Conservation (phyloP, 345 rosid species). For the Rhodamnia rubescens region DNA sequence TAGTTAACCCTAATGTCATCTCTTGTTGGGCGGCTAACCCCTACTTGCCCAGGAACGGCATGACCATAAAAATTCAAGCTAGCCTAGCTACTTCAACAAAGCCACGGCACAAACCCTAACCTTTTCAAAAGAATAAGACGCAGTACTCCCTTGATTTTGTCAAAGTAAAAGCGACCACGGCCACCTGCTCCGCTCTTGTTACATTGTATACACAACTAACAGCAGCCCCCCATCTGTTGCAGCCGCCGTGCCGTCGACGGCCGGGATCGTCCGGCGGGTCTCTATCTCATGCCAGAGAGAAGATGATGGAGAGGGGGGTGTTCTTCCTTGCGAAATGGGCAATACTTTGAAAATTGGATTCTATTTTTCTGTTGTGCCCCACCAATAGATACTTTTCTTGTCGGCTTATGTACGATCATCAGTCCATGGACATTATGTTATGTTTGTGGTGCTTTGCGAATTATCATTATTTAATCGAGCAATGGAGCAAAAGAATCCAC, state of each 20-base stretch:
- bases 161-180: background rate
- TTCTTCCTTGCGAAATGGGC: background rate
- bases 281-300: background rate
- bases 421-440: background rate
- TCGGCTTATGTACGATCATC: background rate
- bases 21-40: background rate
- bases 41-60: background rate
- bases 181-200: background rate
- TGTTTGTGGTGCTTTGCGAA: background rate
- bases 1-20: background rate
- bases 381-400: slow-evolving; percentile 23
- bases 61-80: background rate
- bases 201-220: background rate
- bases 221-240: background rate
- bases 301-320: background rate
- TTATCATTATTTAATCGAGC: background rate
- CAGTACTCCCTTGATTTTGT: background rate
- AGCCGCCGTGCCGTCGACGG: background rate
- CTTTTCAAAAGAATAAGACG: background rate
- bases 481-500: background rate
- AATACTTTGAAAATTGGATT: slow-evolving; percentile 9
- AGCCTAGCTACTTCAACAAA: background rate
- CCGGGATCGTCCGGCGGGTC: background rate
- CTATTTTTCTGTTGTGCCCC: slow-evolving; percentile 5
- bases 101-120: background rate